Evolutionary conservation across 1,284 basidiomycete species (phyloP).

Genomic region (Meripilus lineatus): DNA sequence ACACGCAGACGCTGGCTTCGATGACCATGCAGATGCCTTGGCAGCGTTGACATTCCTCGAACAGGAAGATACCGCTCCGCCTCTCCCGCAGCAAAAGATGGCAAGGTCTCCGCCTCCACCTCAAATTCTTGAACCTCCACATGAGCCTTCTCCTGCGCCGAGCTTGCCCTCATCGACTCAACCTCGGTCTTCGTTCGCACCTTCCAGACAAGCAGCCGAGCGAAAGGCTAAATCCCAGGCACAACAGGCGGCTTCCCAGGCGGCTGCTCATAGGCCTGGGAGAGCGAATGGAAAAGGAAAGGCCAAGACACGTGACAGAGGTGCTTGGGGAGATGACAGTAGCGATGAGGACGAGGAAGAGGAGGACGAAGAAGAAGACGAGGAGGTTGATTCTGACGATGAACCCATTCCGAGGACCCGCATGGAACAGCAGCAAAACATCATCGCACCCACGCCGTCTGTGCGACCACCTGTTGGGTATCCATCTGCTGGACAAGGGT

Average conservation of each 20-base stretch:
- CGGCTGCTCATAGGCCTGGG: slow-evolving; percentile 69
- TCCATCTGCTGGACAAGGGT: slow-evolving; percentile 18
- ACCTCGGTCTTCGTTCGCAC: slow-evolving; percentile 77
- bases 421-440: no score
- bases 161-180: slow-evolving; percentile 14
- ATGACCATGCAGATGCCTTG: slow-evolving; percentile 53
- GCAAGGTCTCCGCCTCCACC: slow-evolving; percentile 20
- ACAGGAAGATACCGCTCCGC: slow-evolving; percentile 35
- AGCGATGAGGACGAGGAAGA: slow-evolving; percentile 82
- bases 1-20: slow-evolving; percentile 15
- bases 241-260: slow-evolving; percentile 73
- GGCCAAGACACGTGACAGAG: slow-evolving; percentile 36
- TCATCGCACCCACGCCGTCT: slow-evolving; percentile 21
- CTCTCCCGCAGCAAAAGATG: slow-evolving; percentile 7
- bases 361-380: slow-evolving; percentile 69
- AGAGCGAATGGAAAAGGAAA: slow-evolving; percentile 57
- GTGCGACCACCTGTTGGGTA: slow-evolving; percentile 19
- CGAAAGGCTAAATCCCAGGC: slow-evolving; percentile 79
- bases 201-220: slow-evolving; percentile 75
- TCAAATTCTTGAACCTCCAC: slow-evolving; percentile 22
- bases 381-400: slow-evolving; percentile 61
- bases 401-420: slow-evolving; percentile 36
- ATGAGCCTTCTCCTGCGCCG: slow-evolving; percentile 26
- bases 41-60: slow-evolving; percentile 75
- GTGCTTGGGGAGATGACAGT: slow-evolving; percentile 71